A percentile compares a stretch with the other conserved stretches of the same genome.
Conservation (phyloP, 768 basidiomycete species). For the Phaeolepiota aurea region DNA sequence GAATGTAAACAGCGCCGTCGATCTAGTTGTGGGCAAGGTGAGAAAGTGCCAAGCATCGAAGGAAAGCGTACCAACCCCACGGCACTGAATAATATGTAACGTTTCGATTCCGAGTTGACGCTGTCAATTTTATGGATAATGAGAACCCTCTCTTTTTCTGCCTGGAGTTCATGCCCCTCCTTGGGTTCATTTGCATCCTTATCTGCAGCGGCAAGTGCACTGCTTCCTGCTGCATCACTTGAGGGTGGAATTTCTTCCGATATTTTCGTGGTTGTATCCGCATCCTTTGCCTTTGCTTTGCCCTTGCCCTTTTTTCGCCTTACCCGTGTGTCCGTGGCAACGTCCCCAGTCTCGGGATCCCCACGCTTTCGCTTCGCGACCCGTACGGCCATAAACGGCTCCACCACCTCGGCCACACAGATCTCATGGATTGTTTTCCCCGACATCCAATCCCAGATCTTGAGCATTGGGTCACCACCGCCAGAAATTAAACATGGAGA, state of each 20-base stretch:
- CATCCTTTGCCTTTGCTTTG: constrained; percentile 12
- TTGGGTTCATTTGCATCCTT: constrained; percentile 4
- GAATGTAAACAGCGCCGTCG: constrained; percentile 57
- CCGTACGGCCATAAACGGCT: constrained; percentile 38
- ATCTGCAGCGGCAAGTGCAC: constrained; percentile 8
- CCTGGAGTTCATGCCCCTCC: constrained; percentile 7
- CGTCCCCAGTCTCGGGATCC: constrained; percentile 17
- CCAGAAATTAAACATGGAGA: constrained; percentile 63
- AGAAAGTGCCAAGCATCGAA: background rate
- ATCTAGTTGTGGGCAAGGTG: constrained; percentile 26
- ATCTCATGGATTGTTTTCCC: constrained; percentile 50
- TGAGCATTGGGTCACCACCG: constrained; percentile 75
- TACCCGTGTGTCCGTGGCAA: constrained; percentile 11
- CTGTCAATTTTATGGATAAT: constrained; percentile 52
- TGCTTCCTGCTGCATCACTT: no score
- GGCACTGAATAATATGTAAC: constrained; percentile 54
- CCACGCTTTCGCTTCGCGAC: constrained; percentile 22
- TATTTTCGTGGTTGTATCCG: constrained; percentile 3
- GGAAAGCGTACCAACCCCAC: constrained; percentile 49
- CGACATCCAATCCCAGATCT: constrained; percentile 73
- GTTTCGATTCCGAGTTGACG: constrained; percentile 23
- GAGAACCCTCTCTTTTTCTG: constrained; percentile 31
- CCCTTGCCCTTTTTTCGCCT: constrained; percentile 14
- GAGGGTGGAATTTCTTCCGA: constrained; percentile 8
- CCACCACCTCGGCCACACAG: constrained; percentile 34